phyloP scores from a whole-genome alignment of 495 filamentous ascomycete genomes.

The Evernia prunastri region DNA sequence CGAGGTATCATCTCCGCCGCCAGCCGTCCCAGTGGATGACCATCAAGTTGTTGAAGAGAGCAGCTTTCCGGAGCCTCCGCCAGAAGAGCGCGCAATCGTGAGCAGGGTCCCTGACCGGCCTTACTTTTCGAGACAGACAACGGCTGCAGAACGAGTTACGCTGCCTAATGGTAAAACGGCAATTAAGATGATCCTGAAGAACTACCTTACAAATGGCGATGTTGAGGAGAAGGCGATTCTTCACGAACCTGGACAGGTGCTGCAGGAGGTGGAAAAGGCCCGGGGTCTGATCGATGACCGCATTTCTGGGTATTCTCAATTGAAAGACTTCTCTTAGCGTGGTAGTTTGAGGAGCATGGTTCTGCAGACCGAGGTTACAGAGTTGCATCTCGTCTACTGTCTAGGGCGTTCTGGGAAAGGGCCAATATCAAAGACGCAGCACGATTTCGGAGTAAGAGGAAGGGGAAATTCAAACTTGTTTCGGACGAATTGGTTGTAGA shows the following conservation, averaged over 20 bases:
- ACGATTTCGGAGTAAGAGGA: no score
- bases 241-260: slow-evolving; percentile 16
- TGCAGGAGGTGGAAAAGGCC: slow-evolving; percentile 14
- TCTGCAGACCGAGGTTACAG: neutral
- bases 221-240: slow-evolving; percentile 8
- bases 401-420: no score
- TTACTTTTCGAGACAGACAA: neutral
- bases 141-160: slow-evolving; percentile 3
- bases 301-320: neutral
- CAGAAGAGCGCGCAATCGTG: neutral
- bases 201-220: slow-evolving; percentile 9
- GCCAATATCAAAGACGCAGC: no score
- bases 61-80: neutral
- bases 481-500: no score
- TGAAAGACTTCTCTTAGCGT: neutral
- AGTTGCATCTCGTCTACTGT: neutral
- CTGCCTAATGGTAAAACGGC: slow-evolving; percentile 1
- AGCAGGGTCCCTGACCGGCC: slow-evolving; percentile 2
- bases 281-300: slow-evolving; percentile 9
- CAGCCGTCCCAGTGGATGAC: neutral
- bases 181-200: slow-evolving; percentile 12
- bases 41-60: neutral
- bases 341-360: neutral
- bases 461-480: no score
- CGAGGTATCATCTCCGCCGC: neutral